phyloP scores from a whole-genome alignment of 148 eudicot species.

The Rhododendron simsii region DNA sequence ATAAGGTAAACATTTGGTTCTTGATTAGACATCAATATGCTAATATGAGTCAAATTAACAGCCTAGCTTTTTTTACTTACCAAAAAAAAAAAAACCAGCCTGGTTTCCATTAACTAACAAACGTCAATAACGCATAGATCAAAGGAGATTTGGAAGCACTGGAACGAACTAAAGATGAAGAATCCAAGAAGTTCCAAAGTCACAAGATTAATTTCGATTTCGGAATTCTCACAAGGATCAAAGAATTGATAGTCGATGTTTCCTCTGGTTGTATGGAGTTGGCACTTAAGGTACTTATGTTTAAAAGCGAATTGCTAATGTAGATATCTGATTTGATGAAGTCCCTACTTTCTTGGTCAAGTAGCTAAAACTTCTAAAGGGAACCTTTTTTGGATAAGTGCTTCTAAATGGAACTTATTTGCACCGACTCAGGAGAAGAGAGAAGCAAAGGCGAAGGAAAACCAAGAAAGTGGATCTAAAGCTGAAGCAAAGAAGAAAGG shows the following conservation, averaged over 20 bases:
- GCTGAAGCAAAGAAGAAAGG: constrained; percentile 46
- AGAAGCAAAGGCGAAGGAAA: constrained; percentile 45
- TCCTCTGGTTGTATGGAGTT: constrained; percentile 95
- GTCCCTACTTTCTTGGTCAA: background rate
- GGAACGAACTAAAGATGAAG: constrained; percentile 92
- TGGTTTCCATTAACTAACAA: background rate
- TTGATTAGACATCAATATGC: background rate
- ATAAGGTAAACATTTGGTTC: constrained; percentile 50
- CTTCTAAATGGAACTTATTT: background rate
- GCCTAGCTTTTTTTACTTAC: background rate
- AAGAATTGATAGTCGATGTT: constrained; percentile 86
- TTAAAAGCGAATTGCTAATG: background rate
- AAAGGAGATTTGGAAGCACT: constrained; percentile 73
- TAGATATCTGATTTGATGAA: background rate
- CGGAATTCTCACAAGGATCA: constrained; percentile 63
- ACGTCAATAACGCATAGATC: constrained; percentile 40
- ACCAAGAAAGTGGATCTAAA: constrained; percentile 36
- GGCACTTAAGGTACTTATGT: constrained; percentile 62
- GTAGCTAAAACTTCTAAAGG: background rate
- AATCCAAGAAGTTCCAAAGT: constrained; percentile 71
- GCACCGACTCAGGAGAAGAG: constrained; percentile 56
- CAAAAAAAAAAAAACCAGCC: background rate
- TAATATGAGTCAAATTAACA: background rate
- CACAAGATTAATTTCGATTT: constrained; percentile 90
- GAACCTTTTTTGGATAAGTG: background rate